Conservation (phyloP, 306 rosid species). For the Dalbergia cochinchinensis region DNA sequence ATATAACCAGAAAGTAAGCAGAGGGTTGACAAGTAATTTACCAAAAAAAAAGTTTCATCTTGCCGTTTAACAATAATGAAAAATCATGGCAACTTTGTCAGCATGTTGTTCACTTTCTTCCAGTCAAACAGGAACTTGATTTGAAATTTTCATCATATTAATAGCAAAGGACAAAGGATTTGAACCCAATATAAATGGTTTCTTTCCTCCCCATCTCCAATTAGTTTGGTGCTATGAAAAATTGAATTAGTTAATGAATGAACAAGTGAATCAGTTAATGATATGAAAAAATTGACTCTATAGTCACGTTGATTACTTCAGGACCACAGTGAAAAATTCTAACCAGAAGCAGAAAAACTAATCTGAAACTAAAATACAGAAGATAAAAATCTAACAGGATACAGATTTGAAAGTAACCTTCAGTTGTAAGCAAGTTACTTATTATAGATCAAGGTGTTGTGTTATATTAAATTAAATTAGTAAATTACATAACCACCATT, state of each 20-base stretch:
- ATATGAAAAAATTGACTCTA: not conserved
- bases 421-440: no score
- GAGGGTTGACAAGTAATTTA: constrained; percentile 29
- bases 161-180: not conserved
- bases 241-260: not conserved
- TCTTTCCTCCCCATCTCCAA: no score
- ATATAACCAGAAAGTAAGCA: constrained; percentile 15
- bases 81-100: constrained; percentile 24
- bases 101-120: constrained; percentile 30
- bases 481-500: no score
- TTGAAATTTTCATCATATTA: not conserved
- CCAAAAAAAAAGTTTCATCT: not conserved
- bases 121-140: not conserved
- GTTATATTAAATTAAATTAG: not conserved
- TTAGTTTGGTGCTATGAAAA: not conserved
- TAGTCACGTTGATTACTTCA: not conserved
- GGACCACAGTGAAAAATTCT: not conserved
- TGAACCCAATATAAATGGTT: not conserved
- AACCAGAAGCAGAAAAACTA: no score
- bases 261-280: not conserved
- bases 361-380: no score
- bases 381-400: no score
- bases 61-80: constrained; percentile 40
- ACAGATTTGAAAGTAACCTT: no score
- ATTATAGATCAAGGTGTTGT: not conserved